Conservation (phyloP, 2,329 filamentous ascomycete species). For the Lachnum nothofagi region DNA sequence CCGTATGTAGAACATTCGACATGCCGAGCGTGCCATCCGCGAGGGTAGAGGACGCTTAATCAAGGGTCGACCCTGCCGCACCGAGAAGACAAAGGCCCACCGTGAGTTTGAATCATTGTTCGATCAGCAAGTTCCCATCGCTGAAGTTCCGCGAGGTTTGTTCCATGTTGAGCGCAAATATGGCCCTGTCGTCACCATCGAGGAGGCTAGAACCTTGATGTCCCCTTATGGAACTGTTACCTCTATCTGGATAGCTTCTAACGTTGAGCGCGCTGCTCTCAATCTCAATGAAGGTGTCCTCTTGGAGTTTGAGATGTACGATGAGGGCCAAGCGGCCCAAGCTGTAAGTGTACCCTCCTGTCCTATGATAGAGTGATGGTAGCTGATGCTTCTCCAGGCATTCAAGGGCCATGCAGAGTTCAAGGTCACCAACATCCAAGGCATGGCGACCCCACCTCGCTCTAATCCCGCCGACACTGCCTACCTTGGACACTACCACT, state of each 20-base stretch:
- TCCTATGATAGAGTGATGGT: background rate
- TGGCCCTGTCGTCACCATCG: slow-evolving; percentile 35
- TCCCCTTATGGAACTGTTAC: slow-evolving; percentile 44
- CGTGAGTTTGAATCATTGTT: slow-evolving; percentile 38
- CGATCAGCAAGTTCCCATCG: background rate
- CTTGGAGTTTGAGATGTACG: slow-evolving; percentile 48
- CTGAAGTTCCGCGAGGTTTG: slow-evolving; percentile 36
- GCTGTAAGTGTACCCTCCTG: slow-evolving; percentile 36
- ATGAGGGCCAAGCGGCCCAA: slow-evolving; percentile 46
- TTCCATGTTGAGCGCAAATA: slow-evolving; percentile 44
- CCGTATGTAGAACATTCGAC: slow-evolving; percentile 39
- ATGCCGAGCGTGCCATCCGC: slow-evolving; percentile 46
- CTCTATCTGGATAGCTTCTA: slow-evolving; percentile 21
- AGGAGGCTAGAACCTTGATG: slow-evolving; percentile 41
- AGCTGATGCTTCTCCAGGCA: slow-evolving; percentile 16
- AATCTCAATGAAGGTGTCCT: slow-evolving; percentile 37
- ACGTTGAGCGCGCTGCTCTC: slow-evolving; percentile 25
- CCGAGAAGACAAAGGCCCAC: slow-evolving; percentile 55
- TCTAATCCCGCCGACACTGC: slow-evolving; percentile 13
- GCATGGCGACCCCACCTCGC: slow-evolving; percentile 16
- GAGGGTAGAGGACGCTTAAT: slow-evolving; percentile 46
- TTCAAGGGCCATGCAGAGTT: slow-evolving; percentile 28
- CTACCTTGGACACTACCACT: slow-evolving; percentile 37
- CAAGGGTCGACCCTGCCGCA: slow-evolving; percentile 53
- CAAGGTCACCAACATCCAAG: slow-evolving; percentile 35